These are phyloP conservation scores for Russula olivacea DNA, from an alignment of 768 basidiomycete genomes.

Conservation along the genomic window DNA sequence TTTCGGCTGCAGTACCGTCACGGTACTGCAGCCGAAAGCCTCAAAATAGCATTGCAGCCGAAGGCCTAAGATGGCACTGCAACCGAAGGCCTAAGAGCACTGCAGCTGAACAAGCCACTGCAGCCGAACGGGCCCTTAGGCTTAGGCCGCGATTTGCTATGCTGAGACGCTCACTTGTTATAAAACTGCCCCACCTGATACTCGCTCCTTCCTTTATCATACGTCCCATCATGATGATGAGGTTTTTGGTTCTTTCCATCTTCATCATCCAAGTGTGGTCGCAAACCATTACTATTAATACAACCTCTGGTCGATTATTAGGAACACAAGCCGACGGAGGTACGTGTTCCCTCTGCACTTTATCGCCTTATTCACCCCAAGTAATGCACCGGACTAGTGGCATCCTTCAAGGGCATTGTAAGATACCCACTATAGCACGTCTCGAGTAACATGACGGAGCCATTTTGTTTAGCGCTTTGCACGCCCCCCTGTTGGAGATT, in stretches of 20 bases:
- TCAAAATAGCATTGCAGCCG: no score
- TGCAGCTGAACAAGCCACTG: no score
- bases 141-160: neutral
- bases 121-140: no score
- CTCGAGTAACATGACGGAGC: neutral
- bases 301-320: slow-evolving; percentile 8
- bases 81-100: no score
- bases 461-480: slow-evolving; percentile 9
- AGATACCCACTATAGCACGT: neutral
- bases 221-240: neutral
- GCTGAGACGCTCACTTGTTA: neutral
- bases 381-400: slow-evolving; percentile 4
- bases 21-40: no score
- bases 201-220: no score
- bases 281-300: neutral
- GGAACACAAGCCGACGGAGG: slow-evolving; percentile 9
- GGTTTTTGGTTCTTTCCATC: neutral
- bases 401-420: slow-evolving; percentile 17
- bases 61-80: no score
- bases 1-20: no score
- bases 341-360: neutral
- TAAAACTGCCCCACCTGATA: neutral
- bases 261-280: neutral
- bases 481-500: slow-evolving; percentile 5
- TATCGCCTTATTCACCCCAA: neutral